phyloP scores from a whole-genome alignment of 2,329 filamentous ascomycete genomes.

The Phaeophleospora eucalypticola region DNA sequence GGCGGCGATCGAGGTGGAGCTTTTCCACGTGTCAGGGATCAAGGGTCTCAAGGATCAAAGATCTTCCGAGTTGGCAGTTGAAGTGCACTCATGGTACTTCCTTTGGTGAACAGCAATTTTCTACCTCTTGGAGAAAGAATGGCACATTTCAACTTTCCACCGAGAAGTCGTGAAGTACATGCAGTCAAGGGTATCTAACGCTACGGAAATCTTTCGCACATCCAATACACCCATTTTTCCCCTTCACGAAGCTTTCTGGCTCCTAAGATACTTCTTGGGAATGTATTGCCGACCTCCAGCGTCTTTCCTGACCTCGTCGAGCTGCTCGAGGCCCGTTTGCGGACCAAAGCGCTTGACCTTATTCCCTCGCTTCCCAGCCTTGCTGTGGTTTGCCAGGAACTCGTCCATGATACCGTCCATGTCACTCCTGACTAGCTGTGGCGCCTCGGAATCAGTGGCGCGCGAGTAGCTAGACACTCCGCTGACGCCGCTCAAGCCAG shows the following conservation, averaged over 20 bases:
- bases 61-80: background rate
- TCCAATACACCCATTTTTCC: background rate
- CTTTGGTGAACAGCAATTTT: no score
- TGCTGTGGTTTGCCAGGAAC: constrained; percentile 72
- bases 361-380: constrained; percentile 61
- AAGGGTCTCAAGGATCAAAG: no score
- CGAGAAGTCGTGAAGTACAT: background rate
- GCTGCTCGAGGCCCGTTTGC: constrained; percentile 76
- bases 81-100: background rate
- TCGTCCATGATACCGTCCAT: constrained; percentile 92
- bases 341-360: constrained; percentile 71
- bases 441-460: constrained; percentile 37
- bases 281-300: constrained; percentile 51
- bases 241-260: background rate
- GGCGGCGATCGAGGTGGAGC: background rate
- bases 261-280: constrained; percentile 5
- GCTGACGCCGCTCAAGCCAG: constrained; percentile 37
- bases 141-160: no score
- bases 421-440: constrained; percentile 62
- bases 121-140: no score
- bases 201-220: background rate
- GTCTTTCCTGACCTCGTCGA: constrained; percentile 81
- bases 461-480: constrained; percentile 34
- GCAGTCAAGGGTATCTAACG: constrained; percentile 2
- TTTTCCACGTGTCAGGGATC: background rate